These are phyloP conservation scores for Rhodotorula sp. DNA, from an alignment of 1,284 basidiomycete species.

Conservation along the genomic window DNA sequence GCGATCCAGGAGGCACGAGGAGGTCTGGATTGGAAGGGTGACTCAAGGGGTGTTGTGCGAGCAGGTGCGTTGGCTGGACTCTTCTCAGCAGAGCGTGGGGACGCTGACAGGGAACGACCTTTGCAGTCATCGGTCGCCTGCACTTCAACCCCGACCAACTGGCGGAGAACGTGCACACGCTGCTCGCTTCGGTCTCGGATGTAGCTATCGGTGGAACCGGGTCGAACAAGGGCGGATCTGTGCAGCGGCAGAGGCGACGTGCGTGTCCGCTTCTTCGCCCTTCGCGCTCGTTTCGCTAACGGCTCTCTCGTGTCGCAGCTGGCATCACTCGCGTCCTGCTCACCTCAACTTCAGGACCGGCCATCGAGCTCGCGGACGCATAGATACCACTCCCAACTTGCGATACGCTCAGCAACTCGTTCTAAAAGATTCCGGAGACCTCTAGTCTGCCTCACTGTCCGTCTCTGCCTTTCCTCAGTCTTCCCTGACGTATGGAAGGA, in stretches of 20 bases:
- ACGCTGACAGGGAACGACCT: neutral
- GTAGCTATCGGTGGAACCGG: conserved; percentile 37
- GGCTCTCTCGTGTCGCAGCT: conserved; percentile 9
- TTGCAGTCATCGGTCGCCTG: conserved; percentile 23
- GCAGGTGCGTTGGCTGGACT: conserved; percentile 48
- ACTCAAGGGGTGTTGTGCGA: conserved; percentile 79
- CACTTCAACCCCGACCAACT: conserved; percentile 32
- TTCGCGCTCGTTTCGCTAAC: neutral
- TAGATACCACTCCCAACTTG: conserved; percentile 5
- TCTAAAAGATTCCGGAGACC: neutral
- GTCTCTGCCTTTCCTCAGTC: neutral
- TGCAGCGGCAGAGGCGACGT: conserved; percentile 35
- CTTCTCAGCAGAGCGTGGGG: neutral
- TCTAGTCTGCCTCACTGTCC: neutral
- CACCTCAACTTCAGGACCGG: conserved; percentile 39
- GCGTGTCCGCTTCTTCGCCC: neutral
- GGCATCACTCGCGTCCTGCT: conserved; percentile 37
- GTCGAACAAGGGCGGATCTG: conserved; percentile 18
- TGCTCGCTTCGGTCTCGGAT: conserved; percentile 38
- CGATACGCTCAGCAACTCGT: no score
- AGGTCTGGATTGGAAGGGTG: conserved; percentile 87
- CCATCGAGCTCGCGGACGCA: conserved; percentile 35
- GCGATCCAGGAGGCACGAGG: conserved; percentile 78
- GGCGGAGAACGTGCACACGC: conserved; percentile 40
- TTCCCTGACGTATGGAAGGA: conserved; percentile 8